A percentile compares a stretch with the other conserved stretches of the same genome.
These are phyloP conservation scores for Penicillium malachiteum DNA, from an alignment of 495 filamentous ascomycete genomes.

Conservation along the genomic window DNA sequence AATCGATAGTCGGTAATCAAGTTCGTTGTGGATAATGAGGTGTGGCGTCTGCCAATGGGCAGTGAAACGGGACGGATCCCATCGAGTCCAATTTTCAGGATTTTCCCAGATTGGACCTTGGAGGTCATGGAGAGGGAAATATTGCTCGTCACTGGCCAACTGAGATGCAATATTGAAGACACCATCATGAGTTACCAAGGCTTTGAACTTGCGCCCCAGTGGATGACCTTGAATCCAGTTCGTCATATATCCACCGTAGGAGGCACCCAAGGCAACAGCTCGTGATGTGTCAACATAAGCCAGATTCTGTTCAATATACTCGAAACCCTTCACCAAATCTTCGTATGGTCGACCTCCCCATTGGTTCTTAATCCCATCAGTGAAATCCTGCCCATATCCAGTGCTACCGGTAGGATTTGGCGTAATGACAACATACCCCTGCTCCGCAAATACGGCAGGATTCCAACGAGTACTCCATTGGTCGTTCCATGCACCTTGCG, in stretches of 20 bases:
- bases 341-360: slow-evolving; percentile 83
- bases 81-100: slow-evolving; percentile 72
- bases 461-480: slow-evolving; percentile 91
- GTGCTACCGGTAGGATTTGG: slow-evolving; percentile 89
- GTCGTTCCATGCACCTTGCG: slow-evolving; percentile 82
- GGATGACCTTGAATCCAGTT: slow-evolving; percentile 59
- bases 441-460: slow-evolving; percentile 84
- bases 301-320: slow-evolving; percentile 70
- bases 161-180: slow-evolving; percentile 77
- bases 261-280: slow-evolving; percentile 81
- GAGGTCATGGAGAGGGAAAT: slow-evolving; percentile 84
- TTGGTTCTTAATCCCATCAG: slow-evolving; percentile 69
- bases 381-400: slow-evolving; percentile 77
- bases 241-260: slow-evolving; percentile 87
- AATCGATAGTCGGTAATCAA: slow-evolving; percentile 87
- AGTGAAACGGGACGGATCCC: slow-evolving; percentile 72
- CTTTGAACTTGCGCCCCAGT: slow-evolving; percentile 74
- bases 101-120: slow-evolving; percentile 72
- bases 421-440: slow-evolving; percentile 84
- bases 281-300: slow-evolving; percentile 71
- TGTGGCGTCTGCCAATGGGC: slow-evolving; percentile 83
- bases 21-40: slow-evolving; percentile 85
- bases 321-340: slow-evolving; percentile 77
- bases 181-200: slow-evolving; percentile 88
- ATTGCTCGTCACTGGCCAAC: slow-evolving; percentile 80